Evolutionary conservation across 1,139 yeast species (phyloP).

Genomic region (Diutina scorzettiae): DNA sequence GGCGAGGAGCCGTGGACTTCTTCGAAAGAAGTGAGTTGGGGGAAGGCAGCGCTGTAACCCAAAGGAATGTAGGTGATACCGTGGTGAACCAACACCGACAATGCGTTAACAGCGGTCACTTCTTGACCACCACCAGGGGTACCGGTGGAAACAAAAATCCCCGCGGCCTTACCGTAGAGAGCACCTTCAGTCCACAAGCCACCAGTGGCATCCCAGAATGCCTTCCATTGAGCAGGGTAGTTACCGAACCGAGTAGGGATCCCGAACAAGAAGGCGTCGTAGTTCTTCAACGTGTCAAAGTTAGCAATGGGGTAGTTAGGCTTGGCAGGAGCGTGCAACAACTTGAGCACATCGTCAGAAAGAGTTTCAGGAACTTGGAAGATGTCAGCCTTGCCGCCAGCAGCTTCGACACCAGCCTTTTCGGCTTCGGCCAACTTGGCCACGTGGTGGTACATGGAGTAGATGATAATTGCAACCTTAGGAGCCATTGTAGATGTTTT

Average conservation of each 20-base stretch:
- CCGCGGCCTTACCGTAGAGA: constrained; percentile 11
- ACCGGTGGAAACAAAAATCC: constrained; percentile 9
- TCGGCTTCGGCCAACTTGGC: constrained; percentile 10
- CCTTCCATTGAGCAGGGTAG: constrained; percentile 11
- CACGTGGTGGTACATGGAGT: constrained; percentile 11
- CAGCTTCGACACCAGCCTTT: constrained; percentile 9
- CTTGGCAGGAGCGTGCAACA: constrained; percentile 9
- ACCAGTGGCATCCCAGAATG: constrained; percentile 11
- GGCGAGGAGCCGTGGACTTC: constrained; percentile 6
- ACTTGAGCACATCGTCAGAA: constrained; percentile 9
- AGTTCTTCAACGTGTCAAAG: constrained; percentile 9
- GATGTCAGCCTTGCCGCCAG: constrained; percentile 10
- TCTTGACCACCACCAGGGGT: constrained; percentile 6
- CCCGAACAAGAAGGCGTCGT: constrained; percentile 11
- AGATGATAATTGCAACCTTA: constrained; percentile 11
- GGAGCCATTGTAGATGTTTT: constrained; percentile 9
- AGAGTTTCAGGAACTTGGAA: constrained; percentile 10
- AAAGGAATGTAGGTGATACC: constrained; percentile 5
- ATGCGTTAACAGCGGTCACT: constrained; percentile 1
- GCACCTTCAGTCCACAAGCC: constrained; percentile 10
- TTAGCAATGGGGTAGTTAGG: constrained; percentile 9
- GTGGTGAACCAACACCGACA: constrained; percentile 6
- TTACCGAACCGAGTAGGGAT: constrained; percentile 11
- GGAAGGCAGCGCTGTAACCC: constrained; percentile 6
- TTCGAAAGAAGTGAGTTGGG: constrained; percentile 4